phyloP scores from a whole-genome alignment of 2,329 filamentous ascomycete genomes.

The Colletotrichum liaoningense region DNA sequence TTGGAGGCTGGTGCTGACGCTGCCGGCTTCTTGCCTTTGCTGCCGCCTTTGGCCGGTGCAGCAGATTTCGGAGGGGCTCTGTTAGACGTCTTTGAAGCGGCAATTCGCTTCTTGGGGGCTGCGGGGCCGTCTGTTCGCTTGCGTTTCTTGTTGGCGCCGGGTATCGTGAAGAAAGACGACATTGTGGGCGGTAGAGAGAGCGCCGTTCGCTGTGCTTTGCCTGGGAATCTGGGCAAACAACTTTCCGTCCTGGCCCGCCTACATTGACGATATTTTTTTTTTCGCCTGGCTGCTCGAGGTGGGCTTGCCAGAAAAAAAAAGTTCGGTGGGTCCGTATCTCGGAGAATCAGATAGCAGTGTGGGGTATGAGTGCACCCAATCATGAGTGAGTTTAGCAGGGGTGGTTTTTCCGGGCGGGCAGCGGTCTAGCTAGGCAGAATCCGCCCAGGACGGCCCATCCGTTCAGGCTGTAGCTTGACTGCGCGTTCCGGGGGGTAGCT shows the following conservation, averaged over 20 bases:
- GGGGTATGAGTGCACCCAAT: conserved; percentile 19
- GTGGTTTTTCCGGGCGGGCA: conserved; percentile 29
- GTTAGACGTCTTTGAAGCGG: conserved; percentile 55
- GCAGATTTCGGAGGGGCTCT: conserved; percentile 56
- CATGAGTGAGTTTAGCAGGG: background rate
- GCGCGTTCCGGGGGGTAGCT: conserved; percentile 45
- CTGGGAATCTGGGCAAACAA: conserved; percentile 35
- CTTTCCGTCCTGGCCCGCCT: conserved; percentile 42
- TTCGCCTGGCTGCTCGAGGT: conserved; percentile 25
- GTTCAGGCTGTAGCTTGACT: conserved; percentile 57
- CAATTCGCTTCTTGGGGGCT: conserved; percentile 69
- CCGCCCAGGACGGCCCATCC: conserved; percentile 8
- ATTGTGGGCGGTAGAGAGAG: conserved; percentile 58
- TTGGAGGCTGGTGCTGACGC: conserved; percentile 48
- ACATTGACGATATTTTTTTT: conserved; percentile 37
- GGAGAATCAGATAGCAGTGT: conserved; percentile 29
- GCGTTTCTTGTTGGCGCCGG: conserved; percentile 88
- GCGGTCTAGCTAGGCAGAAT: conserved; percentile 50
- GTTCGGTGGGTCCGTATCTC: conserved; percentile 41
- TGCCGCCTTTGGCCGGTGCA: conserved; percentile 41
- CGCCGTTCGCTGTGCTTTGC: conserved; percentile 30
- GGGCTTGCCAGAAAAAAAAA: conserved; percentile 51
- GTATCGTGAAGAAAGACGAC: conserved; percentile 96
- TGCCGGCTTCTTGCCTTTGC: conserved; percentile 20
- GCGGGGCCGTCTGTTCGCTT: conserved; percentile 74